A percentile compares a stretch with the other conserved stretches of the same genome.
phyloP scores from a whole-genome alignment of 164 flowering plant species.

The Hamamelis virginiana region DNA sequence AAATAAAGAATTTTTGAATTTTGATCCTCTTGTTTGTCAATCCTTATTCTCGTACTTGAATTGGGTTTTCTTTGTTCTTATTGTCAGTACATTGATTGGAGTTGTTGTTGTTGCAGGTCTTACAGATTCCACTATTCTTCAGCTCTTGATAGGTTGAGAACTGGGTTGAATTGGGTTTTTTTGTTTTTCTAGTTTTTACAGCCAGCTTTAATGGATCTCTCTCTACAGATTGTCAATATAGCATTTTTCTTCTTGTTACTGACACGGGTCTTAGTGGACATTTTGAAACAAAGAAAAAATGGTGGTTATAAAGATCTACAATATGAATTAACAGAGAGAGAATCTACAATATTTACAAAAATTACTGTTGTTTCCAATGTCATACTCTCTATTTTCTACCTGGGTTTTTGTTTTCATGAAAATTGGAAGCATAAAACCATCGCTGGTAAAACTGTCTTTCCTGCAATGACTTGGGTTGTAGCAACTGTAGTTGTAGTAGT shows the following conservation, averaged over 20 bases:
- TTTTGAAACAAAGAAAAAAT: slow-evolving; percentile 27
- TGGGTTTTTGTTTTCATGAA: slow-evolving; percentile 41
- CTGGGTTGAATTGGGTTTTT: too few species aligned
- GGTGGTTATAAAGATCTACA: slow-evolving; percentile 6
- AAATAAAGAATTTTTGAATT: too few species aligned
- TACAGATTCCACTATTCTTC: not conserved
- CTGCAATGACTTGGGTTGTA: slow-evolving; percentile 43
- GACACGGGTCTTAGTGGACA: slow-evolving; percentile 44
- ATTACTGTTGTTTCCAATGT: slow-evolving; percentile 31
- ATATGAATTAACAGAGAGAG: slow-evolving; percentile 5
- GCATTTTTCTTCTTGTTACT: slow-evolving; percentile 30
- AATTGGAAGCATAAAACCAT: slow-evolving; percentile 27
- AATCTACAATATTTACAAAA: slow-evolving; percentile 12
- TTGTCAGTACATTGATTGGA: not conserved
- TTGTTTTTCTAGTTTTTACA: not conserved
- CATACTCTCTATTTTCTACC: slow-evolving; percentile 30
- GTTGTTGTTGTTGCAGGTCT: slow-evolving; percentile 1
- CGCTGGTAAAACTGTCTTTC: slow-evolving; percentile 18
- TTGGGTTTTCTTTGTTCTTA: not conserved
- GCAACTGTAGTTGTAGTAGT: slow-evolving; percentile 31
- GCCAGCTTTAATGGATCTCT: slow-evolving; percentile 33
- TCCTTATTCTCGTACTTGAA: not conserved
- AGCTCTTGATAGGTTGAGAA: not conserved
- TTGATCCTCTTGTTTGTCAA: not conserved
- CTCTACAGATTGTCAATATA: slow-evolving; percentile 22